phyloP scores from a whole-genome alignment of 1,284 basidiomycete genomes.

The Singerocomus rubriflavus region DNA sequence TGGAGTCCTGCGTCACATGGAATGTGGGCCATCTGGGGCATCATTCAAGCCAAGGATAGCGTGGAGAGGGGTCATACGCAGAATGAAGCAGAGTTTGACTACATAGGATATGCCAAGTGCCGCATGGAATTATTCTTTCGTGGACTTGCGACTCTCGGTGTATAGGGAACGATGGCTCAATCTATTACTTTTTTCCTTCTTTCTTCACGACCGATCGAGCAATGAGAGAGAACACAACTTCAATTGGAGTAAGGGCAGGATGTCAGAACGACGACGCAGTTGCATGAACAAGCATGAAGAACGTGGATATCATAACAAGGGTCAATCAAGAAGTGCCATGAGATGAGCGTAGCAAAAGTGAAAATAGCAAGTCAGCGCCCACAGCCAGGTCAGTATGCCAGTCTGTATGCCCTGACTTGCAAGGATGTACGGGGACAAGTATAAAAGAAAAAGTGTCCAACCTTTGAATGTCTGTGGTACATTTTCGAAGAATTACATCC shows the following conservation, averaged over 20 bases:
- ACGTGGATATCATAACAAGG: constrained; percentile 39
- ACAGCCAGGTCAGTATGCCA: constrained; percentile 7
- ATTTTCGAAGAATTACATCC: constrained; percentile 26
- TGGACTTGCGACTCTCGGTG: constrained; percentile 49
- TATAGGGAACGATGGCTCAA: constrained; percentile 29
- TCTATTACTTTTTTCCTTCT: not conserved
- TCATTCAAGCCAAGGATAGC: constrained; percentile 85
- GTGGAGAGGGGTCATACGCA: constrained; percentile 55
- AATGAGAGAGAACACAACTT: constrained; percentile 33
- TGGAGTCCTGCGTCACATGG: constrained; percentile 90
- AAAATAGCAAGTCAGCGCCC: constrained; percentile 3
- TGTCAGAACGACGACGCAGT: constrained; percentile 45
- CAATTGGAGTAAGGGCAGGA: constrained; percentile 51
- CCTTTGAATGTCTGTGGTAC: constrained; percentile 13
- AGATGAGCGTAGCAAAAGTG: constrained; percentile 24
- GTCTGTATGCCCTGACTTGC: constrained; percentile 6
- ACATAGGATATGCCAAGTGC: constrained; percentile 66
- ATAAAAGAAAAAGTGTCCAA: constrained; percentile 23
- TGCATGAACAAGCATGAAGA: constrained; percentile 43
- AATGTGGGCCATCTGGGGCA: constrained; percentile 91
- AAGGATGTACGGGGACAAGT: constrained; percentile 2
- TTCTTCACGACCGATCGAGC: constrained; percentile 1
- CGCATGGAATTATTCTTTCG: constrained; percentile 62
- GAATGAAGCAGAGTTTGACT: constrained; percentile 70
- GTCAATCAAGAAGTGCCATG: constrained; percentile 38